Evolutionary conservation across 768 basidiomycete genomes (phyloP), one percentile per base, ranked within the genome.

Genomic region (Suillus clintonianus): DNA sequence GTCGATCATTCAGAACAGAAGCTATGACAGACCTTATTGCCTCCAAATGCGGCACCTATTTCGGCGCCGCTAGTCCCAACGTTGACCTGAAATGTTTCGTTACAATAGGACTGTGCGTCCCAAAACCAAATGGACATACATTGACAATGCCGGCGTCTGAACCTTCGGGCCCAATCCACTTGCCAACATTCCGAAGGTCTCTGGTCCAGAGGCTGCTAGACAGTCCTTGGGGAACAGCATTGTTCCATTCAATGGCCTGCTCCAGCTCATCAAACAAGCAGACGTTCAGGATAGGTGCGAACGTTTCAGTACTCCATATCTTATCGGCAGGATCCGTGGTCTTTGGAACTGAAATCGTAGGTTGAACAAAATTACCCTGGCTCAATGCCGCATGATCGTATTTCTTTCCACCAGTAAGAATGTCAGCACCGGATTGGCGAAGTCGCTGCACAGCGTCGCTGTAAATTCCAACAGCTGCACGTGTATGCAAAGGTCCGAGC

Each of bases 111-210:
- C 48, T 48, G 60, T 59, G 59, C 41, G 8, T 11, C 24, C 39
- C 11, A 9, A 41, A 55, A 59, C 51, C 22, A 34, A 50, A 60
- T 22, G 57, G 37, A 81, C 87, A 72, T 73, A 92, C 94, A 77
- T 96, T 95, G 64, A 95, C 93, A 67, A 96, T 97, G 8, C 97
- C 97, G 45, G 91, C 82, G 74, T 98, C 97, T 30, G 90, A 91
- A 36, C 96, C 96, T 63, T 83, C 82, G 45, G 95, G 91, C 14
- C 95, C 94, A 67, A 97, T 89, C 94, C 95, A 97, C 78, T 88
- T 91, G 59, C 96, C 94, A 60, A 97, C 79, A 69, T 90, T 89
- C 64, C 90, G 82, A 56, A 98, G 70, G 70, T 94, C 90, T 45
- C 87, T 86, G 58, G 96, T 96, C 91, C 96, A 98, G 2, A 97